Evolutionary conservation across 805 yeast species (phyloP).

Genomic region (Metschnikowia orientalis): DNA sequence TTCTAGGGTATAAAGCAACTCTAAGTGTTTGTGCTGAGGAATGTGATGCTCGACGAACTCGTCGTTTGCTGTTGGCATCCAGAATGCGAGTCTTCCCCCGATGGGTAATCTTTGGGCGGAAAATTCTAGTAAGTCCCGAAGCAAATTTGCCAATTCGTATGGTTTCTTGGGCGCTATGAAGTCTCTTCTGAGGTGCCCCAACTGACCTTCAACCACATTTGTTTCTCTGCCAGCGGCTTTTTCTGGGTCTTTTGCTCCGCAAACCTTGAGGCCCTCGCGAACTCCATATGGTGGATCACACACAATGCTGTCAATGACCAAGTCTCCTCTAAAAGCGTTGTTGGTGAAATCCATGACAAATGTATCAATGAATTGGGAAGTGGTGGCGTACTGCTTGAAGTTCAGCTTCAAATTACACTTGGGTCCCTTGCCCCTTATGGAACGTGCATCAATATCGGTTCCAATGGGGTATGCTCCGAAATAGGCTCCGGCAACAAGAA

Average conservation of each 20-base stretch:
- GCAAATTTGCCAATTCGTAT: conserved; percentile 68
- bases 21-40: conserved; percentile 74
- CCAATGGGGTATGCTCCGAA: conserved; percentile 81
- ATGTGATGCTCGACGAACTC: conserved; percentile 64
- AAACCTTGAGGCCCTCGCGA: conserved; percentile 88
- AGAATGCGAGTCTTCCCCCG: conserved; percentile 81
- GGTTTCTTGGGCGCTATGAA: conserved; percentile 93
- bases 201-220: conserved; percentile 70
- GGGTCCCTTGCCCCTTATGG: conserved; percentile 63
- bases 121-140: conserved; percentile 74
- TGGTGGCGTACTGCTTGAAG: conserved; percentile 68
- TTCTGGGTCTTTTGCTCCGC: conserved; percentile 73
- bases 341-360: conserved; percentile 94
- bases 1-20: conserved; percentile 67
- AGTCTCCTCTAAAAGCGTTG: conserved; percentile 62
- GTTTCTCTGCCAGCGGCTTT: conserved; percentile 70
- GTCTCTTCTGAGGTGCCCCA: conserved; percentile 72
- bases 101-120: conserved; percentile 66
- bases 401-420: conserved; percentile 54
- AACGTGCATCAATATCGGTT: conserved; percentile 84
- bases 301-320: conserved; percentile 72
- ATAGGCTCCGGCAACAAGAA: conserved; percentile 79
- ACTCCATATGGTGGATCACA: conserved; percentile 99
- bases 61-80: conserved; percentile 98
- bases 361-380: conserved; percentile 61